Evolutionary conservation across 805 yeast genomes (phyloP).

Genomic region (Cyberlindnera subsufficiens): DNA sequence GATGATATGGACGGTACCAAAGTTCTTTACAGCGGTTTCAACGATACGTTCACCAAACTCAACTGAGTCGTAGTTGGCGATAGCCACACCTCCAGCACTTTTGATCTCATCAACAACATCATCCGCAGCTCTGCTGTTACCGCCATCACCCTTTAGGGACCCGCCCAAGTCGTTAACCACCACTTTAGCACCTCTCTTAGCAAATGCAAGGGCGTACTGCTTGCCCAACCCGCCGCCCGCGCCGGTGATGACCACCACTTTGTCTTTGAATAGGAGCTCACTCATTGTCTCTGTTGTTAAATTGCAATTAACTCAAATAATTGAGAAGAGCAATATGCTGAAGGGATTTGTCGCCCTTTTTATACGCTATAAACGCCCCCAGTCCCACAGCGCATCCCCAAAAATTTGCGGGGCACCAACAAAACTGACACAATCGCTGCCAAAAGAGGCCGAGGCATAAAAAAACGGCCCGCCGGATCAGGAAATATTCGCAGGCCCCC

Average conservation of each 20-base stretch:
- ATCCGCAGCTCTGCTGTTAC: constrained; percentile 76
- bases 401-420: too few relatives aligned
- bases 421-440: too few relatives aligned
- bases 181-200: constrained; percentile 87
- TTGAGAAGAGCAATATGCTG: too few relatives aligned
- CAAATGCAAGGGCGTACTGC: constrained; percentile 81
- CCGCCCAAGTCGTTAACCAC: constrained; percentile 96
- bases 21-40: constrained; percentile 77
- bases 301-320: too few relatives aligned
- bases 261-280: constrained; percentile 59
- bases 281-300: constrained; percentile 1
- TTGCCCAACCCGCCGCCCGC: constrained; percentile 97
- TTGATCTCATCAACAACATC: constrained; percentile 81
- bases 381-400: too few relatives aligned
- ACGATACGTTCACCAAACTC: constrained; percentile 79
- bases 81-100: constrained; percentile 75
- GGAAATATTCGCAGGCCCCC: too few relatives aligned
- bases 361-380: too few relatives aligned
- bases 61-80: constrained; percentile 91
- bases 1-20: constrained; percentile 83
- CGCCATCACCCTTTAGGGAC: constrained; percentile 67
- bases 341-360: too few relatives aligned
- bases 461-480: too few relatives aligned
- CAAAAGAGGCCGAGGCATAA: too few relatives aligned
- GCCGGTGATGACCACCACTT: constrained; percentile 92